Evolutionary conservation across 495 filamentous ascomycete genomes (phyloP), one percentile per base, ranked within the genome.

Genomic region (Talaromyces liani): DNA sequence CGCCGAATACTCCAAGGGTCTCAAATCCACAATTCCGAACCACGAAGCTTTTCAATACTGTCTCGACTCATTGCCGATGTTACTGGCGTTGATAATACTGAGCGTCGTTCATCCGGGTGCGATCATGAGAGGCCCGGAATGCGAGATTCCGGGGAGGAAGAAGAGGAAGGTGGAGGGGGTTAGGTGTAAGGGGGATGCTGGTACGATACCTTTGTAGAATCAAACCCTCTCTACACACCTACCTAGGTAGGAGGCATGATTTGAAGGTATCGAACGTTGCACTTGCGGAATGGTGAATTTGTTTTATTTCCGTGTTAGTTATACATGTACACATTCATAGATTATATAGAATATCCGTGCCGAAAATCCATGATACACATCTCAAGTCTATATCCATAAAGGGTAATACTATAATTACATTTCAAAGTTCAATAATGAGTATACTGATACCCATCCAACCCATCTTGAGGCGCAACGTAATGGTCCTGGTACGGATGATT

Each of bases 401-500:
- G 24, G 24, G 10, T 27, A 16, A 29, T 29, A 56, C n/a, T 41
- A 41, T 41, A 16, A 6, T 3, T 56, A 29, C 10, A 56, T 14
- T 41, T 16, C 47, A 51, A 14, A 9, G 7, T 18, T 22, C 31
- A 58, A 58, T 58, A 58, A 9, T 58, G 56, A n/a, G 56, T 33
- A 58, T 70, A 74, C 7, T 67, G 51, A 60, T 73, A 74, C 39
- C 66, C 63, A 20, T 70, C 63, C 20, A 70, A 57, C 62, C 62
- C 49, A 57, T 14, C 70, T 36, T 75, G 70, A 45, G 80, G 80
- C 25, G 78, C 71, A 64, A 81, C 73, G 69, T 88, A 90, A 67
- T 80, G 83, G 57, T 80, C 82, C 70, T 89, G 84, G 68, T 93
- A 93, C 10, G 91, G 90, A 74, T 91, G 89, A 67, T 88, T 84